Percentiles rank a stretch among this genome's conserved stretches.
phyloP scores from a whole-genome alignment of 441 rosid species.

The Gossypium trilobum region DNA sequence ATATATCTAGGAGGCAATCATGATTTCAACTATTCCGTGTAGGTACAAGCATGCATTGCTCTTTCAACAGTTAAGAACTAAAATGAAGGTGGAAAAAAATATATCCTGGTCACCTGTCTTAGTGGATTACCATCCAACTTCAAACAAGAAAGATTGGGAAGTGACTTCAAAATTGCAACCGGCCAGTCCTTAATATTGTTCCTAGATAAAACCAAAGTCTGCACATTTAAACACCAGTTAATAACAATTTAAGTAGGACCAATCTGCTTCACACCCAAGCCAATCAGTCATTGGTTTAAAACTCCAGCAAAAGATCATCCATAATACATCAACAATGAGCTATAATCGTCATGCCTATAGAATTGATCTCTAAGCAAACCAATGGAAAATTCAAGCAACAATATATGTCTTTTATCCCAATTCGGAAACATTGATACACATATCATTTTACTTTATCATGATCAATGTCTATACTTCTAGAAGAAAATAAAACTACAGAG shows the following conservation, averaged over 20 bases:
- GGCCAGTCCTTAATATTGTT: constrained; percentile 89
- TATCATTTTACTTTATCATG: not conserved
- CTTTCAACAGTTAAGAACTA: not conserved
- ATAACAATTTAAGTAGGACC: not conserved
- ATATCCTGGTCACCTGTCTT: constrained; percentile 40
- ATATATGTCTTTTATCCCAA: not conserved
- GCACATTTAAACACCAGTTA: constrained; percentile 22
- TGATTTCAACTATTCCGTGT: not conserved
- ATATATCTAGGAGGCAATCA: not conserved
- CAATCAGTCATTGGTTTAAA: not conserved
- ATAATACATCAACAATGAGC: not conserved
- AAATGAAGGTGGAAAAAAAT: not conserved
- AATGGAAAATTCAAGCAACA: not conserved
- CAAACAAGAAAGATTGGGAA: constrained; percentile 58
- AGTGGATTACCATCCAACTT: constrained; percentile 78
- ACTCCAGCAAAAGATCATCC: not conserved
- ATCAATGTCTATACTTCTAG: not conserved
- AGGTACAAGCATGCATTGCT: not conserved
- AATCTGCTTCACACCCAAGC: not conserved
- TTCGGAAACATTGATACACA: not conserved
- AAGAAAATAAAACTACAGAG: not conserved
- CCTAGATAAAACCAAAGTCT: constrained; percentile 67
- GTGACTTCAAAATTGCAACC: constrained; percentile 48
- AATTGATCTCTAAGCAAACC: not conserved
- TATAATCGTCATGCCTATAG: not conserved